Base-by-base conservation (phyloP, 2,329 filamentous ascomycete species). In the Ophiocordyceps camponoti-rufipedis region DNA sequence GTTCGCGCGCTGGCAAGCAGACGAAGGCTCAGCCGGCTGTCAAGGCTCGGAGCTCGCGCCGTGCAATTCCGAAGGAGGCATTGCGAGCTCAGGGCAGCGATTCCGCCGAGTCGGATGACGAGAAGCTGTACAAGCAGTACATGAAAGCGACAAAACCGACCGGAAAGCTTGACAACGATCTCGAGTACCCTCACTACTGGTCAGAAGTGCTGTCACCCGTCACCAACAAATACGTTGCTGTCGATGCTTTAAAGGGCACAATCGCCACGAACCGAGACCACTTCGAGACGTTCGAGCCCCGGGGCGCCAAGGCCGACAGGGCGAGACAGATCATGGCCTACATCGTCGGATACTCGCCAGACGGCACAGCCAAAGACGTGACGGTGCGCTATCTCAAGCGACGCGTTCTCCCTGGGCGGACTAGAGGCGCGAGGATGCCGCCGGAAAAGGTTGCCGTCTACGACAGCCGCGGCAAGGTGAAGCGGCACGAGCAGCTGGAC, bases 361-460 rank as follows among this genome's bases (percentile, higher is more conserved):
- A 96, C 56, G 85, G 85, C 2, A 88, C 86, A 0, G 88, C 86
- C 12, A 96, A 96, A 58, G 91, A 98, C 58, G 83, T 98, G 14
- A 98, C 91, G 0, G 80, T 91, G 11, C 76, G 91, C 28, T 98
- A 98, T 59, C 66, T 98, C 8, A 88, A 82, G 55, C 77, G 81
- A 19, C 83, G 83, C 47, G 72, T 82, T 45, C 79, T 87, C 58
- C 91, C 91, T 1, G 89, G 91, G 4, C 83, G 87, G 52, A 94
- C 89, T 0, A 96, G 94, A 57, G 86, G 88, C 4, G 74, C 80
- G 50, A 76, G 91, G 7, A 74, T 94, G 57, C 76, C 82, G 0
- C 58, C 79, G 2, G 85, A 93, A 53, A 94, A 89, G 56, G 69
- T 94, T 1, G 80, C 87, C 0, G 66, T 95, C 7, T 80, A 88